phyloP scores from a whole-genome alignment of 129 eudicot genomes.

The Scalesia atractyloides region DNA sequence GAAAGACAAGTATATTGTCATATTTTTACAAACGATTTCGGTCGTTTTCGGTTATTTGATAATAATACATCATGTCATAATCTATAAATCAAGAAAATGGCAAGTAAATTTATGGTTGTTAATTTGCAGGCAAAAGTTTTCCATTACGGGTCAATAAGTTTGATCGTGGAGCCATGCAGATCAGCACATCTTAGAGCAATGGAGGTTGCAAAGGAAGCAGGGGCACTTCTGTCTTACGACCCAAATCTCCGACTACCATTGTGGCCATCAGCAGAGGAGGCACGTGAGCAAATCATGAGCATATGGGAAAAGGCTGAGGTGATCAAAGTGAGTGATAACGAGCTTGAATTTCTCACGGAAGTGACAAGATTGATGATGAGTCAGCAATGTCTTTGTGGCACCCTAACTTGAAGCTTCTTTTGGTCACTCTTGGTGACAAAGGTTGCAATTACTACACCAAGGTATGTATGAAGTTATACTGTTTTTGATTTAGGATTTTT shows the following conservation, averaged over 20 bases:
- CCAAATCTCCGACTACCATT: constrained; percentile 90
- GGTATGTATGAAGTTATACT: constrained; percentile 43
- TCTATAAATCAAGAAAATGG: not conserved
- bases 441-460: constrained; percentile 96
- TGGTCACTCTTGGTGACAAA: constrained; percentile 95
- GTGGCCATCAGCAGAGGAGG: constrained; percentile 92
- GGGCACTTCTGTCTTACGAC: constrained; percentile 92
- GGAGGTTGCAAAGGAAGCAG: constrained; percentile 89
- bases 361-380: constrained; percentile 73
- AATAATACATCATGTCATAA: not conserved
- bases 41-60: not conserved
- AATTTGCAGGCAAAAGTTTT: constrained; percentile 75
- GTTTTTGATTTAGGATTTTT: not conserved
- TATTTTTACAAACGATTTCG: not conserved
- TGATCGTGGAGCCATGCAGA: constrained; percentile 99
- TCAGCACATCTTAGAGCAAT: constrained; percentile 95
- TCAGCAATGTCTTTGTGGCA: constrained; percentile 94
- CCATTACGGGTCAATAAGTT: constrained; percentile 95
- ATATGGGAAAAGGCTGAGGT: constrained; percentile 95
- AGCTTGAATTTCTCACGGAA: constrained; percentile 88
- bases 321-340: constrained; percentile 89
- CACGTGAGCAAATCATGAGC: constrained; percentile 85
- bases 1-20: not conserved
- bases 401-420: constrained; percentile 78
- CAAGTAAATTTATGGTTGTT: not conserved